Evolutionary conservation across 1,284 basidiomycete genomes (phyloP).

Genomic region (Puccinia brachypodii): DNA sequence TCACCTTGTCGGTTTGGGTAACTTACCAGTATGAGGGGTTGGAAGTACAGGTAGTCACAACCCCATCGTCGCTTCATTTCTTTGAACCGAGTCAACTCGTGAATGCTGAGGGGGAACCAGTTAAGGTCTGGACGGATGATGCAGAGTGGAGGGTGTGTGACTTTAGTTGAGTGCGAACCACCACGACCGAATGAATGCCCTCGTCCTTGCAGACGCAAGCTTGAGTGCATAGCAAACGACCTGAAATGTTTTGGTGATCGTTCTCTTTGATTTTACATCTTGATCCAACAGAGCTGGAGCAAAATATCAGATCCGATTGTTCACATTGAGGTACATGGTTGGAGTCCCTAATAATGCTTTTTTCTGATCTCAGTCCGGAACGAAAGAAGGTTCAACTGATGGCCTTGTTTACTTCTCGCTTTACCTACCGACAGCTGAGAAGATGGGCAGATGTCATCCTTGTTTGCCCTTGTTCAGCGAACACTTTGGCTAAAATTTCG

Average conservation of each 20-base stretch:
- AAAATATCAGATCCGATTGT: constrained; percentile 86
- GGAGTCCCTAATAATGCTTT: background rate
- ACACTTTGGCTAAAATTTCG: constrained; percentile 89
- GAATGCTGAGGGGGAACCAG: constrained; percentile 54
- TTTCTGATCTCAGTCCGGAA: background rate
- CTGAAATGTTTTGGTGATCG: background rate
- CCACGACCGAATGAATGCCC: too few relatives aligned
- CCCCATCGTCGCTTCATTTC: constrained; percentile 74
- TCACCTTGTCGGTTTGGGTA: background rate
- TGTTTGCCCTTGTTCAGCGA: constrained; percentile 90
- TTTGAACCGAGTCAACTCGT: constrained; percentile 66
- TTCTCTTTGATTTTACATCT: background rate
- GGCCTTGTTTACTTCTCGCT: background rate
- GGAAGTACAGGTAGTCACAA: constrained; percentile 79
- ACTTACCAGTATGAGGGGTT: constrained; percentile 67
- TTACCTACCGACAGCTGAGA: constrained; percentile 62
- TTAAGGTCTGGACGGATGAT: constrained; percentile 79
- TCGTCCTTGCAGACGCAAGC: too few relatives aligned
- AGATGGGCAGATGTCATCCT: constrained; percentile 95
- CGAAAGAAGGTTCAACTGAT: background rate
- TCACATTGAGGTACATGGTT: constrained; percentile 72
- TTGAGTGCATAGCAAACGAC: too few relatives aligned
- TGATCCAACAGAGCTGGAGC: constrained; percentile 61
- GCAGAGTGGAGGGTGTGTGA: constrained; percentile 85
- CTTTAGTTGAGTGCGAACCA: too few relatives aligned